Conservation (phyloP, 2,329 filamentous ascomycete species). For the Biscogniauxia mediterranea region DNA sequence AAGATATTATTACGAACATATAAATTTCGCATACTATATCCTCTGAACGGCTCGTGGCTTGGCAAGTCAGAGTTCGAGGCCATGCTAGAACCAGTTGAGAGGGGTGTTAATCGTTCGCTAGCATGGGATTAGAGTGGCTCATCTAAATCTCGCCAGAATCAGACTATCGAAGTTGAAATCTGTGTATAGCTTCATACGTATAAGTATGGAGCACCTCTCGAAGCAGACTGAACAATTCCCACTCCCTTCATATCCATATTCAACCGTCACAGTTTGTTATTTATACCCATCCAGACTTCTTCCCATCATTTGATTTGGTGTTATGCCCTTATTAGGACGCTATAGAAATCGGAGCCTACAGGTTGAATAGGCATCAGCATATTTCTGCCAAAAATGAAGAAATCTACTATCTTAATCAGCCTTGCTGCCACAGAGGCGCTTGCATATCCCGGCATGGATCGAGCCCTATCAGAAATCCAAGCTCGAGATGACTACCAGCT, state of each 20-base stretch:
- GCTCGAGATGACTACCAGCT: conserved; percentile 18
- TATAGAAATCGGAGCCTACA: no score
- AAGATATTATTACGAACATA: neutral
- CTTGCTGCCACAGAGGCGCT: conserved; percentile 13
- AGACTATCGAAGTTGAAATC: neutral
- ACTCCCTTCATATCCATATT: neutral
- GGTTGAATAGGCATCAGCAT: no score
- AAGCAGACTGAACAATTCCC: neutral
- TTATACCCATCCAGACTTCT: neutral
- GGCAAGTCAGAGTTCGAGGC: neutral
- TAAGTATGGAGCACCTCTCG: neutral
- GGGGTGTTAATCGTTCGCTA: neutral
- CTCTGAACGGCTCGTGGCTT: neutral
- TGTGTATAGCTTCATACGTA: neutral
- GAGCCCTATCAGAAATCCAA: conserved; percentile 25
- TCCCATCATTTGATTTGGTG: neutral
- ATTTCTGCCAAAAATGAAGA: conserved; percentile 20
- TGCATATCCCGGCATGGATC: conserved; percentile 27
- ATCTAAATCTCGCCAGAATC: neutral
- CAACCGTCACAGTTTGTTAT: neutral
- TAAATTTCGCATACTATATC: neutral
- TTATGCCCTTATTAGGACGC: neutral
- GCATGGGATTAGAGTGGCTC: neutral
- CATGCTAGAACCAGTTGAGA: neutral
- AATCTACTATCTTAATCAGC: conserved; percentile 13